Percentiles rank a stretch among this genome's conserved stretches.
Conservation (phyloP, 2,329 filamentous ascomycete genomes). For the Nothophaeocryptopus gaeumannii region DNA sequence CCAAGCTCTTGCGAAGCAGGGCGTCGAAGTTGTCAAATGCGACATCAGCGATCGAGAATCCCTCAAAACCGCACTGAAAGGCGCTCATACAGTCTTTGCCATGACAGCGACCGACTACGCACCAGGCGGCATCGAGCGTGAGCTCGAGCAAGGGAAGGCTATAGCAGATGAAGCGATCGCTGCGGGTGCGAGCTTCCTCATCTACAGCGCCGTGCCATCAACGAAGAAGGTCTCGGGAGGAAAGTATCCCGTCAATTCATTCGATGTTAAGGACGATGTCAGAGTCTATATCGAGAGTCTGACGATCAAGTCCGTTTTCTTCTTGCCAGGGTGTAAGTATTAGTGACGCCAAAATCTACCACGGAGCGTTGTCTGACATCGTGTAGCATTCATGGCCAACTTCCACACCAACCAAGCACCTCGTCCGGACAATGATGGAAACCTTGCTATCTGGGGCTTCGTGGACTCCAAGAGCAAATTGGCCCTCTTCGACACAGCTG, state of each 20-base stretch:
- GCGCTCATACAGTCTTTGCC: constrained; percentile 45
- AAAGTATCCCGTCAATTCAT: constrained; percentile 44
- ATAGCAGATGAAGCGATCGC: constrained; percentile 53
- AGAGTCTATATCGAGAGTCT: constrained; percentile 41
- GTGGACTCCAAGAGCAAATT: constrained; percentile 1
- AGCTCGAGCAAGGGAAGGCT: constrained; percentile 53
- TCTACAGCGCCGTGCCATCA: constrained; percentile 40
- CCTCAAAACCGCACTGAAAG: constrained; percentile 43
- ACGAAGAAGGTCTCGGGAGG: constrained; percentile 37
- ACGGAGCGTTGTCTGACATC: too few species aligned
- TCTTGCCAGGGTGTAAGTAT: constrained; percentile 12
- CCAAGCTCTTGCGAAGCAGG: constrained; percentile 42
- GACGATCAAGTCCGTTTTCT: constrained; percentile 20
- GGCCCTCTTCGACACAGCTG: constrained; percentile 19
- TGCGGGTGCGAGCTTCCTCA: constrained; percentile 29
- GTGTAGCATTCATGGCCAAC: too few species aligned
- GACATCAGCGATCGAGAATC: constrained; percentile 48
- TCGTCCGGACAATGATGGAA: too few species aligned
- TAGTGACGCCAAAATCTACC: too few species aligned
- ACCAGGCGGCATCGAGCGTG: constrained; percentile 32
- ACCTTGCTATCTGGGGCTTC: too few species aligned
- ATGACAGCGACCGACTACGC: constrained; percentile 15
- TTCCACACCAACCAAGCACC: too few species aligned
- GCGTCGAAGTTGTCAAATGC: constrained; percentile 52
- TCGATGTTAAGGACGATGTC: constrained; percentile 41